phyloP scores from a whole-genome alignment of 2,329 filamentous ascomycete genomes.

The Diplocarpon rosae region DNA sequence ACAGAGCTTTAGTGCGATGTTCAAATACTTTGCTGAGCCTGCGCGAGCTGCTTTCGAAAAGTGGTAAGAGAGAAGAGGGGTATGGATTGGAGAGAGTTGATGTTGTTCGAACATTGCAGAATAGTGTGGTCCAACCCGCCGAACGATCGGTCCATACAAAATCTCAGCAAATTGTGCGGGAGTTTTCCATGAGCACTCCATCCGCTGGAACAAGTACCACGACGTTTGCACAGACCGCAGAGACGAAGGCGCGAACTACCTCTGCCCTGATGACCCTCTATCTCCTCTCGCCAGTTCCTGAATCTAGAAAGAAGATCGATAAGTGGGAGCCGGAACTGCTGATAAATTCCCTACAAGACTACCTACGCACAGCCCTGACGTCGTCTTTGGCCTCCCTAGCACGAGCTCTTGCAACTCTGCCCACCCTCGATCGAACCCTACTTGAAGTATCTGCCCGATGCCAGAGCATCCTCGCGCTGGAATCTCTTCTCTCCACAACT shows the following conservation, averaged over 20 bases:
- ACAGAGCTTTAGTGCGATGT: conserved; percentile 70
- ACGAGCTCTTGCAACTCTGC: conserved; percentile 66
- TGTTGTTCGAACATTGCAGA: conserved; percentile 59
- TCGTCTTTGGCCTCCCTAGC: conserved; percentile 65
- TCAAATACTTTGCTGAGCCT: conserved; percentile 69
- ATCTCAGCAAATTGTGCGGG: conserved; percentile 68
- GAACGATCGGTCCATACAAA: conserved; percentile 64
- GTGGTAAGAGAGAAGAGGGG: conserved; percentile 62
- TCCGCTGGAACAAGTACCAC: conserved; percentile 34
- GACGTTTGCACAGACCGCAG: conserved; percentile 58
- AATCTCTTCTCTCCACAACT: conserved; percentile 60
- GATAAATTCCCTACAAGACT: conserved; percentile 66
- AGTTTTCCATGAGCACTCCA: conserved; percentile 64
- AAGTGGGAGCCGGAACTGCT: conserved; percentile 52
- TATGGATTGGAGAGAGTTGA: conserved; percentile 64
- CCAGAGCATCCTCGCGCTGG: conserved; percentile 83
- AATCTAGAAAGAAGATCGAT: conserved; percentile 41
- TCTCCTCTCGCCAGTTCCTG: conserved; percentile 60
- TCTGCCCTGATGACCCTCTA: conserved; percentile 71
- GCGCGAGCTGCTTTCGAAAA: conserved; percentile 58
- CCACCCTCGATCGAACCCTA: conserved; percentile 70
- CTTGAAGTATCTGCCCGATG: conserved; percentile 73
- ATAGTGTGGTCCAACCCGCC: conserved; percentile 56
- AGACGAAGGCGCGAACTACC: conserved; percentile 60
- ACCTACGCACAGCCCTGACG: conserved; percentile 71